These are phyloP conservation scores for Starmerella bacillaris DNA, from an alignment of 805 yeast species.

Conservation along the genomic window DNA sequence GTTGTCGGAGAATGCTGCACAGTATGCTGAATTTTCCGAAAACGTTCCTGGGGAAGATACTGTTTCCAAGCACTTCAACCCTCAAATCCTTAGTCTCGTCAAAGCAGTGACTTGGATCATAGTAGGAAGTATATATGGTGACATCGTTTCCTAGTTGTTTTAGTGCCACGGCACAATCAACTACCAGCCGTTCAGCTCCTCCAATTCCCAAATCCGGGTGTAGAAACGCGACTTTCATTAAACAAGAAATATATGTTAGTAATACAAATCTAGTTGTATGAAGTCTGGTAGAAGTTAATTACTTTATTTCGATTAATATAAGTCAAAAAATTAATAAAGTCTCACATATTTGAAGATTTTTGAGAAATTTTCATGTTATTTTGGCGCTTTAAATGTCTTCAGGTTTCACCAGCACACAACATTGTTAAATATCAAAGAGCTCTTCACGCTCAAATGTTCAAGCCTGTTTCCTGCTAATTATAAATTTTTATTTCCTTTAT, in stretches of 20 bases:
- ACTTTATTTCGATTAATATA: no score
- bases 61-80: constrained; percentile 64
- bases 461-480: no score
- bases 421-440: no score
- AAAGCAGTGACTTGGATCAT: constrained; percentile 72
- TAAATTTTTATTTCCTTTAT: no score
- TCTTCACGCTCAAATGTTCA: no score
- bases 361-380: no score
- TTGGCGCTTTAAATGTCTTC: no score
- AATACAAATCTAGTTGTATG: no score
- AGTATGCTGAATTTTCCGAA: constrained; percentile 54
- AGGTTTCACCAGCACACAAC: no score
- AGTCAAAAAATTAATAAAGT: no score
- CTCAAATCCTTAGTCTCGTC: constrained; percentile 59
- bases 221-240: constrained; percentile 58
- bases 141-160: constrained; percentile 49
- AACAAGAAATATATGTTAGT: background rate
- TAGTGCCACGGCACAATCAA: constrained; percentile 82
- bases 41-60: constrained; percentile 52
- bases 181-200: constrained; percentile 94
- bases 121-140: constrained; percentile 69
- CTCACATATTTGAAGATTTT: no score
- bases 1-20: constrained; percentile 69
- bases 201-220: constrained; percentile 96
- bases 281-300: no score